These are phyloP conservation scores for Thermochaetoides thermophila DNA, from an alignment of 495 filamentous ascomycete species.

Conservation along the genomic window DNA sequence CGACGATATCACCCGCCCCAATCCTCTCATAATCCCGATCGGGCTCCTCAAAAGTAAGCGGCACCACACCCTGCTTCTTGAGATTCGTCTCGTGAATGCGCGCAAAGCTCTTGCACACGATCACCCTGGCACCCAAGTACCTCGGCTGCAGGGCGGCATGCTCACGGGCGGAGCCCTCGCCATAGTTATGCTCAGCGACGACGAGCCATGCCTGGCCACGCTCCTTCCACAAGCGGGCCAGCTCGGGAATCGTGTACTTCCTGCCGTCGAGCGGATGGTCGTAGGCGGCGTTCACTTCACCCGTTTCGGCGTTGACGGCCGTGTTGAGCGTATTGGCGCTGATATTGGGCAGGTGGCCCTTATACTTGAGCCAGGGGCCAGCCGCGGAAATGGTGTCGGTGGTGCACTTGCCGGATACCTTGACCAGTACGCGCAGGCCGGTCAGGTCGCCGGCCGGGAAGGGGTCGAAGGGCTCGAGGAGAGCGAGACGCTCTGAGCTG, in stretches of 20 bases:
- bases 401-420: conserved; percentile 93
- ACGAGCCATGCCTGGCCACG: conserved; percentile 68
- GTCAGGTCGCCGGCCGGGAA: conserved; percentile 66
- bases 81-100: conserved; percentile 97
- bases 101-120: conserved; percentile 84
- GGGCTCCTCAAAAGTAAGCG: conserved; percentile 73
- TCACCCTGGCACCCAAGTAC: conserved; percentile 77
- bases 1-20: conserved; percentile 64
- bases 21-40: conserved; percentile 81
- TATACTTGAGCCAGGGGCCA: conserved; percentile 97
- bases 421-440: conserved; percentile 70
- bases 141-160: conserved; percentile 94
- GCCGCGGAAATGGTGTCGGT: conserved; percentile 97
- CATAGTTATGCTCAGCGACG: conserved; percentile 95
- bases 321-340: conserved; percentile 90
- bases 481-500: conserved; percentile 70
- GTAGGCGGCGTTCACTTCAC: conserved; percentile 81
- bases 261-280: conserved; percentile 49
- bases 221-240: conserved; percentile 68
- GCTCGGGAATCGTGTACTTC: conserved; percentile 59
- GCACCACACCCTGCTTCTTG: conserved; percentile 97
- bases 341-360: conserved; percentile 97
- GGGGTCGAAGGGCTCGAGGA: conserved; percentile 78
- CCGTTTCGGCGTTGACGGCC: conserved; percentile 80
- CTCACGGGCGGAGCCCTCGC: conserved; percentile 86